Base-by-base conservation (phyloP, 805 yeast genomes). In the Hanseniaspora vineae region DNA sequence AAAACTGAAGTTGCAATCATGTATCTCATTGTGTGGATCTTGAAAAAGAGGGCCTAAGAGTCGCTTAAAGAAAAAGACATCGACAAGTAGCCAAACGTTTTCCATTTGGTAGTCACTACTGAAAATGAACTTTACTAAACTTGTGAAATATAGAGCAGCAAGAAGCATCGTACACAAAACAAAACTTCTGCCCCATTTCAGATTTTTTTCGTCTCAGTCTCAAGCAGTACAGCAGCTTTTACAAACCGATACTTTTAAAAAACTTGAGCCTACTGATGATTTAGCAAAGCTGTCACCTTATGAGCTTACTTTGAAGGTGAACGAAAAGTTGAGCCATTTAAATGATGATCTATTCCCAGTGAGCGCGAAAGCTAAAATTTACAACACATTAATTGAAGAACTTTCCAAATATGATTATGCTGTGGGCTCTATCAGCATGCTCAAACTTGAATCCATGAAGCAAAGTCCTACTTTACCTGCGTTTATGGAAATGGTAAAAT, bases 331-430 rank as follows among this genome's bases (percentile, higher is more conserved):
- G 10, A 43, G 46, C 6, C 33, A 23, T 4, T 23, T 8, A 23
- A 23, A 32, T 10, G 19, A 48, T 10, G 37, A 44, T 1, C n/a
- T 56, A 47, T 5, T 13, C 11, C 9, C 43, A 40, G 51, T 12
- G 51, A 55, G 15, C n/a, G 9, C 17, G n/a, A 49, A 47, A 19
- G 49, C 53, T 14, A 18, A 39, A 11, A 52, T 62, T 18, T 64
- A 60, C 50, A 62, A 62, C 42, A 50, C 47, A 32, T 31, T 62
- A 15, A 58, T 64, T 33, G 63, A 61, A 39, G 55, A 58, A 12
- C 52, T 64, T 31, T 54, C 63, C 32, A 49, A 50, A 37, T 51
- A 51, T 46, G 69, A 66, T 42, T 59, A 59, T 35, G 59, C 65
- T 31, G 52, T 65, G 35, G 63, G 64, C 14, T 58, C 63, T 14